Evolutionary conservation across 169 alveolate species (phyloP), one percentile per base, ranked within the genome.

Genomic region (Theileria annulata): DNA sequence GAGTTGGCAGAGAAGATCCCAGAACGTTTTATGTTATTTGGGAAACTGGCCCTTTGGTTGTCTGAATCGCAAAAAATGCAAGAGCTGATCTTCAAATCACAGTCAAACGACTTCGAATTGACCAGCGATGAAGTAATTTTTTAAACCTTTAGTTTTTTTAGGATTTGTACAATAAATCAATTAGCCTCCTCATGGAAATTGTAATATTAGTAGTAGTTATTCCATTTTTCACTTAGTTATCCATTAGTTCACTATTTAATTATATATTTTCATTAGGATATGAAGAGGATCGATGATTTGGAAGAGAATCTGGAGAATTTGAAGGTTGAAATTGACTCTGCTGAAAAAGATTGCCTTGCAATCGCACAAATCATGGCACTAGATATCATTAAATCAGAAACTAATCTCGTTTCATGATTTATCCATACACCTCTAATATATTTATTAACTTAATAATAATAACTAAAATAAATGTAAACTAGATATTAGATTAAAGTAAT

Each of bases 301-400:
- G 85, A 80, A 37, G 54, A 69, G 6, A 80, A 80, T 67, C 60
- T 80, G 27, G 28, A 71, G 49, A 17, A 3, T 10, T 31, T 80
- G 70, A 48, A 60, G 37, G 4, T 15, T 10, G 88, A 80, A 27
- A 75, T 80, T 33, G 47, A 28, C 0, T 80, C 84, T 42, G 88
- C 88, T 27, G 88, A 80, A 71, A 59, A 80, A 66, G 88, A 80
- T 27, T 80, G 88, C 62, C 3, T 80, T n/a, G 78, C 88, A 19
- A 68, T 80, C 3, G 77, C 80, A 1, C 60, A 73, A 62, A 31
- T 80, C 1, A 17, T 63, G 66, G 81, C 64, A 17, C 25, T 25
- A 12, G 88, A 80, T 35, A 42, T 80, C 64, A 19, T 80, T 31
- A 47, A 60, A 12, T 35, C 63, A n/a, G 63, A 54, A 54, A 6